Evolutionary conservation across 768 basidiomycete genomes (phyloP), one percentile per base, ranked within the genome.

Genomic region (Boletales sp.): DNA sequence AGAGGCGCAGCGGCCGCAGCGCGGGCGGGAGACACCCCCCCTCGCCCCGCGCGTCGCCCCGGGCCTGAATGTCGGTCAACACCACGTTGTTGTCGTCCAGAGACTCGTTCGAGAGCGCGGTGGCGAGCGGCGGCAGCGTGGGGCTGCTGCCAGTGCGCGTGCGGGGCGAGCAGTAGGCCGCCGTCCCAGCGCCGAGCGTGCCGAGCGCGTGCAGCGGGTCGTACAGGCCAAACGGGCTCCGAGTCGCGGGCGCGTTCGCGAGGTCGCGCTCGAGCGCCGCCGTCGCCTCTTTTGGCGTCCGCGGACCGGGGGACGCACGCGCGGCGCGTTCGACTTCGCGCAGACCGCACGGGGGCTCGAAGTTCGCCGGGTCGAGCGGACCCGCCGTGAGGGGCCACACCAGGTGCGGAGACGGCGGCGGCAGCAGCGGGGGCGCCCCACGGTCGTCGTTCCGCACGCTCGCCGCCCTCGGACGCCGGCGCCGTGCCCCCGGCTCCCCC

Each of bases 331-430:
- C 41, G 1, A 46, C 48, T 15, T 51, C 51, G 30, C 45, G 54
- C 30, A 51, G 13, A 3, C 57, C 52, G 21, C 52, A 62, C 4
- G 58, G 56, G 3, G 48, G 47, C 13, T 58, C 49, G 33, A n/a
- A n/a, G n/a, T 58, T 61, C 18, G 34, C 53, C 3, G 51, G 59
- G 46, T 68, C 60, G 32, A 66, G 66, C 8, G 64, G 64, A 9
- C 64, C 64, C 5, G 56, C 64, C 0, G 65, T 64, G 25, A 44
- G 42, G 0, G 46, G 64, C 66, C 59, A 67, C 18, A 31, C 45
- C 36, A 37, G 17, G 31, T 38, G 6, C 37, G 40, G 19, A 4
- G 59, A 18, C 12, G 13, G 21, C 19, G 7, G 21, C n/a, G n/a
- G n/a, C n/a, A n/a, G n/a, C n/a, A n/a, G n/a, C n/a, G n/a, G n/a